Evolutionary conservation across 106 monocot species (phyloP).

Genomic region (Phalaenopsis aphrodite): DNA sequence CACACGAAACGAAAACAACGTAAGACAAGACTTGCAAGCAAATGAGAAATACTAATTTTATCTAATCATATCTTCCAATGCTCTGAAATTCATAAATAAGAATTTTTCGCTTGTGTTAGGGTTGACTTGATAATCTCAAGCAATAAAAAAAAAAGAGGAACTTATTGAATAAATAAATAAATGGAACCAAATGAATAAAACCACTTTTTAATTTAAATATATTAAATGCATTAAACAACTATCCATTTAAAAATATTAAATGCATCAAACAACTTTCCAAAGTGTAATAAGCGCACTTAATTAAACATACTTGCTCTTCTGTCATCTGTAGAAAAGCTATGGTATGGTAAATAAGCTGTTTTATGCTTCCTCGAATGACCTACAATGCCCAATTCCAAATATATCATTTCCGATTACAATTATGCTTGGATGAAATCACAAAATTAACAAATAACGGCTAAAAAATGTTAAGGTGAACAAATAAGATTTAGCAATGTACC

Average conservation of each 20-base stretch:
- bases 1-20: background rate
- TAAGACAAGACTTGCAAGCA: background rate
- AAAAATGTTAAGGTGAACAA: background rate
- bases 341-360: conserved; percentile 70
- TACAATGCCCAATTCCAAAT: conserved; percentile 20
- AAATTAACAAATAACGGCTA: background rate
- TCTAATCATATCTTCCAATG: background rate
- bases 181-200: background rate
- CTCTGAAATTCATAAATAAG: background rate
- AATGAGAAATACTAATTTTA: background rate
- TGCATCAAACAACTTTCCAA: background rate
- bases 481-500: conserved; percentile 30
- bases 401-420: background rate
- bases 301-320: conserved; percentile 73
- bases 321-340: conserved; percentile 84
- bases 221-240: background rate
- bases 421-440: background rate
- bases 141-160: background rate
- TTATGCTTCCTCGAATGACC: conserved; percentile 51
- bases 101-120: background rate
- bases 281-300: background rate
- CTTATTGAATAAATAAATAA: background rate
- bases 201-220: background rate
- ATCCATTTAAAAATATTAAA: background rate
- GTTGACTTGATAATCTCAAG: background rate